Base-by-base conservation (phyloP, 2,329 filamentous ascomycete species). In the Ophiostoma quercus region DNA sequence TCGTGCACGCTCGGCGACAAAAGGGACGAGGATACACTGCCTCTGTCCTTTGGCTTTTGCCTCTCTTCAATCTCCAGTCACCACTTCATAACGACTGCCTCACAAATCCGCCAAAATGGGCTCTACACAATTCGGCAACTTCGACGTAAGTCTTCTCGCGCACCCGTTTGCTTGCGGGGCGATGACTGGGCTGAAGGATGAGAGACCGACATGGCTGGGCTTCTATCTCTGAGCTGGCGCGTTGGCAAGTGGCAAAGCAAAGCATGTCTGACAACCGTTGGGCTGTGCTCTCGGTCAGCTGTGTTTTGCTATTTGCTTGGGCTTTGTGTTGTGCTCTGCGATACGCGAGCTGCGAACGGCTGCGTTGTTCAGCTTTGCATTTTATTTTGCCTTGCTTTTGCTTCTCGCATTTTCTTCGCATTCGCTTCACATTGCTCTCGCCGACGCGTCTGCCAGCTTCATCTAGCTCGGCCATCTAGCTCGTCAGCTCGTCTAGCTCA, bases 51-150 rank as follows among this genome's bases (percentile, higher is more conserved):
- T 25, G 7, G 8, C 57, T 16, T 19, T 19, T 29, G 25, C 25
- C 25, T 29, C 25, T 60, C 25, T 32, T 19, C 12, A 19, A 5
- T 63, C 19, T 32, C 32, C 6, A 34, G 16, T 37, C 62, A 22
- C 34, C 62, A 39, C 19, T 16, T 7, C 60, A 63, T 37, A 63
- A 16, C 60, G 16, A 65, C 34, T 22, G 9, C 22, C 34, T 32
- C 57, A 62, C 54, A 34, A n/a, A 66, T 7, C 43, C 41, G 37
- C 67, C 74, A 79, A 78, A 77, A 88, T 88, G 85, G 85, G 85
- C 74, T 86, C 84, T 72, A 88, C 85, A 73, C 81, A 84, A 69
- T 88, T 87, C 78, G 86, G 86, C 72, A 86, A 88, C 74, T 88
- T 88, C 74, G 78, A 85, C 76, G 85, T 88, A 81, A 77, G 80